These are phyloP conservation scores for Pythium guiyangense DNA, from an alignment of 352 stramenopile genomes.

Conservation along the genomic window DNA sequence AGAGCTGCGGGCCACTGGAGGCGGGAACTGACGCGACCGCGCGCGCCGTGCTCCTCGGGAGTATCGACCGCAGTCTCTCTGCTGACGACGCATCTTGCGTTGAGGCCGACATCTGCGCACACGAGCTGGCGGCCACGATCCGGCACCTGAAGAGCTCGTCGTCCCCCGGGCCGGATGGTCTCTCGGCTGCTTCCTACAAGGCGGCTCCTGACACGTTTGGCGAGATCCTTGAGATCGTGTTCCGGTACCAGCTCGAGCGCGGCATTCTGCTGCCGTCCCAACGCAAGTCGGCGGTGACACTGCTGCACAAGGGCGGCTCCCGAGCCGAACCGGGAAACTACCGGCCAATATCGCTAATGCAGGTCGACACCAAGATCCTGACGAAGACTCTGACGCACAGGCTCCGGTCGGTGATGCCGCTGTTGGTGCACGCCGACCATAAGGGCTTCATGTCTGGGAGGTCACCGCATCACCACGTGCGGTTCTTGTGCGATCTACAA, in stretches of 20 bases:
- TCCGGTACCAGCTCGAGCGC: constrained; percentile 14
- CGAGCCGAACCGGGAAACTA: constrained; percentile 16
- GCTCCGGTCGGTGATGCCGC: background rate
- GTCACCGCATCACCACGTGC: background rate
- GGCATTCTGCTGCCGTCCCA: constrained; percentile 15
- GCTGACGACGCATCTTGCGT: background rate
- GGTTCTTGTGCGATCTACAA: no score
- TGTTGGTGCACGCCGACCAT: constrained; percentile 15
- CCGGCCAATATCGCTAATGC: constrained; percentile 21
- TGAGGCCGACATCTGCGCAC: background rate
- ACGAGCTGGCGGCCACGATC: constrained; percentile 3
- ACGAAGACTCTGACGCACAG: constrained; percentile 13
- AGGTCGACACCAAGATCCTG: constrained; percentile 19
- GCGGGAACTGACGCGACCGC: background rate
- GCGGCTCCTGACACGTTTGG: constrained; percentile 15
- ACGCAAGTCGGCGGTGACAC: constrained; percentile 12
- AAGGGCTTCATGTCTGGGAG: constrained; percentile 5
- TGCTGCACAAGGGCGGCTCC: constrained; percentile 19
- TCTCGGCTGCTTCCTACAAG: constrained; percentile 21
- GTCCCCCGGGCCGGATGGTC: constrained; percentile 11
- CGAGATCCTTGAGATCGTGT: constrained; percentile 17
- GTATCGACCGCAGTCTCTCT: background rate
- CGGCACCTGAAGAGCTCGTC: background rate
- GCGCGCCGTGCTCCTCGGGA: background rate
- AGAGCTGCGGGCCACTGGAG: background rate